phyloP scores from a whole-genome alignment of 2,329 filamentous ascomycete species.

The Didymella sp. region DNA sequence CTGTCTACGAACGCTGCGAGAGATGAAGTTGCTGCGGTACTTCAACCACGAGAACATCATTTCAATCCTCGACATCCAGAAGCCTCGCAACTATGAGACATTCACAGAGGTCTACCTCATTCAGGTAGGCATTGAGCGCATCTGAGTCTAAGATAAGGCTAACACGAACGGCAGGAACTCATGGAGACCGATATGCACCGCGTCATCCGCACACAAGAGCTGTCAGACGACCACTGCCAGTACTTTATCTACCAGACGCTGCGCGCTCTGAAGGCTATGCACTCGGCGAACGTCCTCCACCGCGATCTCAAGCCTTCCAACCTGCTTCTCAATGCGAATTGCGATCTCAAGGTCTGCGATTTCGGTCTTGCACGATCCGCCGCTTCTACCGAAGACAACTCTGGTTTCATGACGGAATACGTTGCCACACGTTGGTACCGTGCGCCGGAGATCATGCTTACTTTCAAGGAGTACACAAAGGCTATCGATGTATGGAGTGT shows the following conservation, averaged over 20 bases:
- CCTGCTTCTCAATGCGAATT: constrained; percentile 95
- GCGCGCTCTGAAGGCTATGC: constrained; percentile 97
- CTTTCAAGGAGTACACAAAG: constrained; percentile 99
- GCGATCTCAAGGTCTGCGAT: constrained; percentile 98
- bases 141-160: constrained; percentile 4
- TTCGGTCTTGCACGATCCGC: constrained; percentile 96
- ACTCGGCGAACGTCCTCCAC: constrained; percentile 97
- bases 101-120: constrained; percentile 99
- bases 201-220: constrained; percentile 96
- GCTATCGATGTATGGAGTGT: constrained; percentile 99
- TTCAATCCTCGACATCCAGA: constrained; percentile 98
- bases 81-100: constrained; percentile 91
- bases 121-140: constrained; percentile 65
- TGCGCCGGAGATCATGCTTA: constrained; percentile 99
- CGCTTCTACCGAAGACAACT: constrained; percentile 97
- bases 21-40: constrained; percentile 98
- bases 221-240: constrained; percentile 99
- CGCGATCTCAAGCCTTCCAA: constrained; percentile 98
- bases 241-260: constrained; percentile 99
- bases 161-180: constrained; percentile 70
- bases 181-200: constrained; percentile 99
- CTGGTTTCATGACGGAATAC: constrained; percentile 99
- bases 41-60: constrained; percentile 99
- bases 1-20: constrained; percentile 91
- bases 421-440: constrained; percentile 99